Conservation (phyloP, 306 rosid genomes). For the Quercus wislizeni region DNA sequence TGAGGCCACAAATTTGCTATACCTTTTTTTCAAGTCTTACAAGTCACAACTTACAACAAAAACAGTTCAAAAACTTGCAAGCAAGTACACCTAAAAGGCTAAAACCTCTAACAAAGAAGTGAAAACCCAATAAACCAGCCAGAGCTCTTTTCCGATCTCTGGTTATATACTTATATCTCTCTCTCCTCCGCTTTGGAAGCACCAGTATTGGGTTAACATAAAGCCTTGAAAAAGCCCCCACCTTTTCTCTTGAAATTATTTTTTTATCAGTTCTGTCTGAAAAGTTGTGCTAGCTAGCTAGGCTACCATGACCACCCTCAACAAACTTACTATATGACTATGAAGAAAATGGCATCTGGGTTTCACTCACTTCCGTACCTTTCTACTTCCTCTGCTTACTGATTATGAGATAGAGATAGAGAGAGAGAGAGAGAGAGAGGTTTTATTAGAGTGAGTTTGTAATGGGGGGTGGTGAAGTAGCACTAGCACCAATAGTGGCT, state of each 20-base stretch:
- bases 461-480: slow-evolving; percentile 37
- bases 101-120: not conserved
- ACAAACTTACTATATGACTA: not conserved
- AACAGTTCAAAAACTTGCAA: too few relatives aligned
- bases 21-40: too few relatives aligned
- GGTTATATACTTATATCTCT: not conserved
- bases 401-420: slow-evolving; percentile 1
- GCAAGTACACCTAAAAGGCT: too few relatives aligned
- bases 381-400: not conserved
- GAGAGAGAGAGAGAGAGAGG: not conserved
- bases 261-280: not conserved
- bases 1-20: too few relatives aligned
- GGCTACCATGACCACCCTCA: not conserved
- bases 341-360: slow-evolving; percentile 2
- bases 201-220: not conserved
- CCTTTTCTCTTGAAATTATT: not conserved
- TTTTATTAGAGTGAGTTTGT: not conserved
- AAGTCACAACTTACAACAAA: too few relatives aligned
- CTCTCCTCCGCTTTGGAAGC: not conserved
- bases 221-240: not conserved
- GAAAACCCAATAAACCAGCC: not conserved
- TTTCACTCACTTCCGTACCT: not conserved
- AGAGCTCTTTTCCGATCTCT: slow-evolving; percentile 10
- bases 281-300: not conserved
- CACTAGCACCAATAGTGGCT: slow-evolving; percentile 34